Conservation (phyloP, 345 rosid genomes). For the Aurinia saxatilis region DNA sequence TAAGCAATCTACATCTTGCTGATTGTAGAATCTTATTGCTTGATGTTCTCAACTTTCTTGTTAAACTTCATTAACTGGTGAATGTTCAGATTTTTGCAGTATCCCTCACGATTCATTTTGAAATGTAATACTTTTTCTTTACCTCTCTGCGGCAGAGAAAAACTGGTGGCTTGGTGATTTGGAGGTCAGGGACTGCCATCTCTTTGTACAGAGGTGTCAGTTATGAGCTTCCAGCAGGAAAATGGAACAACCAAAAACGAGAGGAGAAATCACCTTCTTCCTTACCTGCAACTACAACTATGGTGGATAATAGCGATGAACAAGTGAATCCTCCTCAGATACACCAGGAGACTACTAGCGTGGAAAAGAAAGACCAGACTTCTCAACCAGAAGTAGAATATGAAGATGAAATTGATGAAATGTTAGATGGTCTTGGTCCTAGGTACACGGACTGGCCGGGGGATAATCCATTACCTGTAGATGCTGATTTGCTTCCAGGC, state of each 20-base stretch:
- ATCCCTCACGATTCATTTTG: not conserved
- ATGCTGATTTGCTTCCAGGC: slow-evolving; percentile 92
- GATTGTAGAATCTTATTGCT: not conserved
- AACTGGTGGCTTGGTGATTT: slow-evolving; percentile 94
- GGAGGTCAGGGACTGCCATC: slow-evolving; percentile 88
- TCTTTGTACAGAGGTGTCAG: slow-evolving; percentile 66
- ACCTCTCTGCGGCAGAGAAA: slow-evolving; percentile 49
- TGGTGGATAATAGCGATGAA: slow-evolving; percentile 15
- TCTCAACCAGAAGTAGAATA: slow-evolving; percentile 41
- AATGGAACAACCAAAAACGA: slow-evolving; percentile 49
- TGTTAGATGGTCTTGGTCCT: slow-evolving; percentile 82
- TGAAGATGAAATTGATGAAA: slow-evolving; percentile 70
- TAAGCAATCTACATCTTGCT: not conserved
- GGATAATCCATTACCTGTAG: slow-evolving; percentile 75
- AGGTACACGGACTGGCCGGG: slow-evolving; percentile 88
- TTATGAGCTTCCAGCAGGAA: slow-evolving; percentile 63
- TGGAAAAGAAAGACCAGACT: slow-evolving; percentile 27
- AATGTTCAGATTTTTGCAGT: not conserved
- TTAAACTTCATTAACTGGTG: not conserved
- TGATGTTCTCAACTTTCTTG: not conserved
- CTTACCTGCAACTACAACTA: slow-evolving; percentile 24
- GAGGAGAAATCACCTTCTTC: slow-evolving; percentile 29
- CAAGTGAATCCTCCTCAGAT: slow-evolving; percentile 25
- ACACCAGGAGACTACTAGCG: slow-evolving; percentile 18
- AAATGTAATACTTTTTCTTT: not conserved